Evolutionary conservation across 164 flowering plant genomes (phyloP), one percentile per base, ranked within the genome.

Genomic region (Umbellularia californica): DNA sequence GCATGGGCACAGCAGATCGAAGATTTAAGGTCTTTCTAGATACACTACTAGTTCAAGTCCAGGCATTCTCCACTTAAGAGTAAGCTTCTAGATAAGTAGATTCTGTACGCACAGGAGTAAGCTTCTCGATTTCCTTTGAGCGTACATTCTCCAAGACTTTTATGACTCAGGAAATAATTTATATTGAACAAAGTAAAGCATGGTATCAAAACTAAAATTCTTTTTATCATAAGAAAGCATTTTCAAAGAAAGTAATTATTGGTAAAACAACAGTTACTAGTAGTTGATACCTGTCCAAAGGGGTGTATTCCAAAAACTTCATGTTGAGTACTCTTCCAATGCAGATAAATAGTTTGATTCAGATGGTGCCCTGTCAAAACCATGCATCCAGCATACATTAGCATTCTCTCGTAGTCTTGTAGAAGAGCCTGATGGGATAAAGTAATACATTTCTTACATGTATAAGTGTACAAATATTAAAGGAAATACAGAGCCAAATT

Each of bases 221-320:
- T 68, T 25, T 23, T 3, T 22, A 13, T 47, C 50, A 35, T 35
- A 50, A n/a, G 22, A 70, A 35, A 35, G 41, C 41, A 35, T 5
- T 35, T 35, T 35, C 41, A 35, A 35, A 35, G 41, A 35, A 35
- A 20, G 12, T 41, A 63, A 63, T 63, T 66, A 20, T 15, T 30
- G 33, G 28, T 13, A 17, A 66, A 11, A 19, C 5, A 5, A 14
- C 30, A 55, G 60, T 14, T 55, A 4, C 69, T 66, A 66, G 47
- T 66, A 17, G 23, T 33, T n/a, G 35, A 65, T 81, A 91, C 97
- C 92, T 82, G 74, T 91, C 94, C 35, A 93, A 78, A 76, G 92
- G 89, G 64, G 96, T 89, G 85, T 89, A 89, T 80, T 91, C 96
- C 79, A 93, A 80, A 80, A 83, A 90, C 92, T 93, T 93, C 97